Evolutionary conservation across 1,284 basidiomycete species (phyloP), one percentile per base, ranked within the genome.

Genomic region (Moniliophthora roreri): DNA sequence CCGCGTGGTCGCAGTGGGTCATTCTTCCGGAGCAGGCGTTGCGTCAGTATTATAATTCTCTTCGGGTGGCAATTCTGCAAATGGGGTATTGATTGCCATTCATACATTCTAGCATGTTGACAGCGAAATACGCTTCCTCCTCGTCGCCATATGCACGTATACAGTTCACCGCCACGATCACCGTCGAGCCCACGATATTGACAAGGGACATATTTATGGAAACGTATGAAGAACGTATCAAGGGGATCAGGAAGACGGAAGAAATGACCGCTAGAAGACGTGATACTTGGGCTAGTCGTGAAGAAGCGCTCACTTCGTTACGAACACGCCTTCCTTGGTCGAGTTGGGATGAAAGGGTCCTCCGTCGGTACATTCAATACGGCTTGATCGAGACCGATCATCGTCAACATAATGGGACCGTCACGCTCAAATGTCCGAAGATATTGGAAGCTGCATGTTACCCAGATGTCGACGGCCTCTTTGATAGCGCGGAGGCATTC

Each of bases 11-110:
- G 66, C 66, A 0, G 48, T 78, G 11, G 76, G 76, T 0, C 77
- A 79, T 61, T 79, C 77, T 16, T 75, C 74, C 6, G 76, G 77
- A 16, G 64, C 74, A 23, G 69, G 69, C 11, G 69, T 74, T 10
- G 66, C 74, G 77, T 78, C 59, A 48, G 71, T 62, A n/a, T 50
- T 34, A 23, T 40, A 41, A 18, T 32, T 11, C 20, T 10, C 13
- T 46, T 35, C 24, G n/a, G 4, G 7, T 28, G n/a, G 4, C 24
- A 23, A 28, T 32, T 5, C 16, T 26, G 28, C 28, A 32, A 32
- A n/a, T n/a, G n/a, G n/a, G n/a, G n/a, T n/a, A n/a, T n/a, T n/a
- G n/a, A n/a, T n/a, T n/a, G n/a, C n/a, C n/a, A n/a, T n/a, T n/a
- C n/a, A n/a, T n/a, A n/a, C n/a, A n/a, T n/a, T 15, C 6, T 28